A percentile compares a stretch with the other conserved stretches of the same genome.
These are phyloP conservation scores for Cunninghamia lanceolata DNA, from an alignment of 75 land plant species.

Conservation along the genomic window DNA sequence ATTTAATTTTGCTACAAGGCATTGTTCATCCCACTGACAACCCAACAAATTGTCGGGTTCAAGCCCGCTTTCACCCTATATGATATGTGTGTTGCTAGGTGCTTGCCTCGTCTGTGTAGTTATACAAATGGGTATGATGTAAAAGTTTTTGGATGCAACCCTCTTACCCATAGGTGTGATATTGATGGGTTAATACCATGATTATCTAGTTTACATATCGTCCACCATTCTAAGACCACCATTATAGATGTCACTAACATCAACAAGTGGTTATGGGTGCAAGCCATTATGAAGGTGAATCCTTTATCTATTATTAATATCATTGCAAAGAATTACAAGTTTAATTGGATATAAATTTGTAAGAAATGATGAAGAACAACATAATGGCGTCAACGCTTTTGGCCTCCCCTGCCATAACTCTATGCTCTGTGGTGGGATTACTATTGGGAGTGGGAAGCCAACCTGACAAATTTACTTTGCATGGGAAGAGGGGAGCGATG, in stretches of 20 bases:
- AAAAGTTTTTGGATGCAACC: constrained; percentile 14
- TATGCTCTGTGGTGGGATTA: constrained; percentile 23
- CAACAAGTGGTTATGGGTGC: constrained; percentile 24
- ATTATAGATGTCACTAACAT: constrained; percentile 27
- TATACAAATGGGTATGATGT: no score
- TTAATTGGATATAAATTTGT: neutral
- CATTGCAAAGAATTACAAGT: neutral
- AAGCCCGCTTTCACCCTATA: no score
- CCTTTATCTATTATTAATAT: no score
- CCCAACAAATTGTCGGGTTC: no score
- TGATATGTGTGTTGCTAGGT: no score
- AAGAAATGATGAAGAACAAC: constrained; percentile 36
- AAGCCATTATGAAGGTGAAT: neutral
- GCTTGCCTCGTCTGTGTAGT: no score
- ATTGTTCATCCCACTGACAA: no score
- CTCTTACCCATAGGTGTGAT: constrained; percentile 23
- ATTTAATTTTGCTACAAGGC: no score
- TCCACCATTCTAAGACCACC: constrained; percentile 11
- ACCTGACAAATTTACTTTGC: neutral
- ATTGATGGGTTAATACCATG: constrained; percentile 9
- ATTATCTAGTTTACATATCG: neutral
- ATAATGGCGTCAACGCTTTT: constrained; percentile 44
- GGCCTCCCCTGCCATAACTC: constrained; percentile 36
- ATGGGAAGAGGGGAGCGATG: neutral
- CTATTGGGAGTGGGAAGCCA: constrained; percentile 17